These are phyloP conservation scores for Simplicillium sp. DNA, from an alignment of 2,329 filamentous ascomycete species.

Conservation along the genomic window DNA sequence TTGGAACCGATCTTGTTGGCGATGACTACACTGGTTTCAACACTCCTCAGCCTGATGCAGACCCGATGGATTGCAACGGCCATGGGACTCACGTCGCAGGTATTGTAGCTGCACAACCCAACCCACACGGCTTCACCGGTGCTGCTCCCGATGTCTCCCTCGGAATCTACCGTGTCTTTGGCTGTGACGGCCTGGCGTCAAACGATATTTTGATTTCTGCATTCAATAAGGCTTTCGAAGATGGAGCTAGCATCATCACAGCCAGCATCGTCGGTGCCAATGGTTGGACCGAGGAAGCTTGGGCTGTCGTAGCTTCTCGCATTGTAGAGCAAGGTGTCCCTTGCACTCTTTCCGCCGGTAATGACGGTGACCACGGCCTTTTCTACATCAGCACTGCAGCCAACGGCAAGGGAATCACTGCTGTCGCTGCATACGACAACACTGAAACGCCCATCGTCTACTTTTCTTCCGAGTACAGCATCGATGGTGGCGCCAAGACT, in stretches of 20 bases:
- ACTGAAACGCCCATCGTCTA: slow-evolving; percentile 25
- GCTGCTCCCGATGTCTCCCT: slow-evolving; percentile 28
- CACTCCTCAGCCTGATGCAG: slow-evolving; percentile 21
- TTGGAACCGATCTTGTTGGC: slow-evolving; percentile 33
- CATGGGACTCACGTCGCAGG: slow-evolving; percentile 37
- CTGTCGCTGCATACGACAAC: slow-evolving; percentile 34
- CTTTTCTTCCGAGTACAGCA: slow-evolving; percentile 23
- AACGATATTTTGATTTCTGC: slow-evolving; percentile 29
- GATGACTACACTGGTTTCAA: slow-evolving; percentile 19
- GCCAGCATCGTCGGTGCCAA: slow-evolving; percentile 21
- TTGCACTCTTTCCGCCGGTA: slow-evolving; percentile 31
- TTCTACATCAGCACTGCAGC: slow-evolving; percentile 29
- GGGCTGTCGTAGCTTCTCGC: slow-evolving; percentile 26
- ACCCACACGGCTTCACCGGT: slow-evolving; percentile 25
- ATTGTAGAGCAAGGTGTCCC: slow-evolving; percentile 32
- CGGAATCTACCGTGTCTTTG: slow-evolving; percentile 27
- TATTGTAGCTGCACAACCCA: slow-evolving; percentile 30
- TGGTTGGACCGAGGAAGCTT: slow-evolving; percentile 19
- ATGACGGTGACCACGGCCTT: slow-evolving; percentile 29
- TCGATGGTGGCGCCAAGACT: slow-evolving; percentile 16
- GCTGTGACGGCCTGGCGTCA: slow-evolving; percentile 17
- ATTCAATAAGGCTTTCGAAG: slow-evolving; percentile 28
- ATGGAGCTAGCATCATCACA: slow-evolving; percentile 27
- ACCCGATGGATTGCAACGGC: slow-evolving; percentile 28
- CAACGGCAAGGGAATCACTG: slow-evolving; percentile 28